Evolutionary conservation across 2,329 filamentous ascomycete genomes (phyloP).

Genomic region (Plectosphaerella plurivora): DNA sequence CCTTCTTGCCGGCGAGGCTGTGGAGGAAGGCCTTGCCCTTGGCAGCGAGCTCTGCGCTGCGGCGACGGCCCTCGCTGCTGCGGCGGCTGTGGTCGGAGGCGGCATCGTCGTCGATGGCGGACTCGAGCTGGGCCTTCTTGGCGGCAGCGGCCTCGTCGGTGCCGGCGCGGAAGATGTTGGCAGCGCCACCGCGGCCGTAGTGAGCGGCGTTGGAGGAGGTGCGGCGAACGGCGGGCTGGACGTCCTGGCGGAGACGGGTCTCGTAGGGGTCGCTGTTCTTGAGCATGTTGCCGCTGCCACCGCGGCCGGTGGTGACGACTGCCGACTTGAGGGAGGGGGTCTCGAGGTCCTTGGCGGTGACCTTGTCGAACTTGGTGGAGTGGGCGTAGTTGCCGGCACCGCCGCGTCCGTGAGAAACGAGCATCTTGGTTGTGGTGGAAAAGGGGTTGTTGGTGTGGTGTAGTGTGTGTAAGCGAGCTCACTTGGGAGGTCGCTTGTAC

Average conservation of each 20-base stretch:
- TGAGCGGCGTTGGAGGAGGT: conserved; percentile 57
- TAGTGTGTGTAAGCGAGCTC: neutral
- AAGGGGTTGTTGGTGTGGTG: neutral
- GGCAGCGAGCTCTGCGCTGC: conserved; percentile 22
- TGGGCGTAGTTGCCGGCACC: conserved; percentile 72
- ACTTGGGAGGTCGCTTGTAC: neutral
- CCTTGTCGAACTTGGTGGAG: conserved; percentile 37
- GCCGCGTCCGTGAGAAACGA: conserved; percentile 68
- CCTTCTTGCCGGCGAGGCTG: conserved; percentile 45
- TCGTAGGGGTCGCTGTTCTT: conserved; percentile 65
- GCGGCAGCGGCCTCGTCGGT: conserved; percentile 32
- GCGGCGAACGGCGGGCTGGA: conserved; percentile 59
- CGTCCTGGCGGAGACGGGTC: conserved; percentile 78
- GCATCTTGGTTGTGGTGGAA: conserved; percentile 23
- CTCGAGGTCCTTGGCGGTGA: conserved; percentile 61
- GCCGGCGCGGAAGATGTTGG: conserved; percentile 58
- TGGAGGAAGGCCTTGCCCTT: conserved; percentile 46
- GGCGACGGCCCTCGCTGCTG: neutral
- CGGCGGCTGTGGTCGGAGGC: conserved; percentile 6
- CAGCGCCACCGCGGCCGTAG: conserved; percentile 70
- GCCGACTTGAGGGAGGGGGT: conserved; percentile 80
- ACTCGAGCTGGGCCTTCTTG: conserved; percentile 16
- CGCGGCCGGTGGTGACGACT: conserved; percentile 86
- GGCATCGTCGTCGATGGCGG: conserved; percentile 26
- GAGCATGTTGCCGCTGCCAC: conserved; percentile 85